A percentile compares a stretch with the other conserved stretches of the same genome.
phyloP scores from a whole-genome alignment of 257 asterid genomes.

The Paraleonurus japonicus region DNA sequence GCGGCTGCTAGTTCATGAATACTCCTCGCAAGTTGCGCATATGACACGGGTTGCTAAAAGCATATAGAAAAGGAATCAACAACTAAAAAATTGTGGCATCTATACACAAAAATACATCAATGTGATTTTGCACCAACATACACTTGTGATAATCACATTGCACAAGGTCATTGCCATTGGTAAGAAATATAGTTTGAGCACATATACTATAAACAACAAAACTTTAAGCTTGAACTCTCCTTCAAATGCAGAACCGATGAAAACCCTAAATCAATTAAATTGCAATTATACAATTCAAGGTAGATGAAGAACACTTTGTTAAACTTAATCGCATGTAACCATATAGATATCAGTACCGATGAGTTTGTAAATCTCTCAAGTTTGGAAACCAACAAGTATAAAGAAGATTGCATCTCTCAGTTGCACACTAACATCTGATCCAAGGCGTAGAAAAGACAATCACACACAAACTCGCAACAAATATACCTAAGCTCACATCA shows the following conservation, averaged over 20 bases:
- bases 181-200: not conserved
- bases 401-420: not conserved
- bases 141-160: constrained; percentile 4
- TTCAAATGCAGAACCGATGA: not conserved
- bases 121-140: constrained; percentile 12
- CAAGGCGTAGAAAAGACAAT: not conserved
- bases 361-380: constrained; percentile 11
- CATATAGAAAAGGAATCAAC: constrained; percentile 20
- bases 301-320: not conserved
- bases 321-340: constrained; percentile 2
- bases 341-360: not conserved
- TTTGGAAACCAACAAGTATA: constrained; percentile 11
- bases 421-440: not conserved
- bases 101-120: not conserved
- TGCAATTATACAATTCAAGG: not conserved
- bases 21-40: constrained; percentile 99
- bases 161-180: constrained; percentile 1
- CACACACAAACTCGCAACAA: not conserved
- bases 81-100: constrained; percentile 12
- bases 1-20: constrained; percentile 98
- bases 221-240: not conserved
- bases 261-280: constrained; percentile 12
- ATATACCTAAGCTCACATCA: not conserved
- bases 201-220: constrained; percentile 11
- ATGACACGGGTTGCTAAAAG: constrained; percentile 81